A percentile compares a stretch with the other conserved stretches of the same genome.
phyloP scores from a whole-genome alignment of 257 asterid genomes.

The Solanum bukasovii region DNA sequence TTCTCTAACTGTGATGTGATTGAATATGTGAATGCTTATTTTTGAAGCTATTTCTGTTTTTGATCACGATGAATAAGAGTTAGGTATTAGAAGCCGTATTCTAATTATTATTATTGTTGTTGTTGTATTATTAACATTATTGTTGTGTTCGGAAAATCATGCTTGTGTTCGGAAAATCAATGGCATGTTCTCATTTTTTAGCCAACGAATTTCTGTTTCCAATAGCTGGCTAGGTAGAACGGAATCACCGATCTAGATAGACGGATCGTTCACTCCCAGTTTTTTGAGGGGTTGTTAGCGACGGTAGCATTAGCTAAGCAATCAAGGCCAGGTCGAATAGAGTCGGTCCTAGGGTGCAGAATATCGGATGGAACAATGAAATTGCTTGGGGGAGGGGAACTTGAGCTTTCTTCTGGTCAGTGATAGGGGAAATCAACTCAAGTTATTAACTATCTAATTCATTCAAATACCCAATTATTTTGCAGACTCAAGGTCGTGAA shows the following conservation, averaged over 20 bases:
- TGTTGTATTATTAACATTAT: neutral
- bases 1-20: neutral
- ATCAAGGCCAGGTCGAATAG: neutral
- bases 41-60: neutral
- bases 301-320: neutral
- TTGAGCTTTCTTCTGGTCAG: neutral
- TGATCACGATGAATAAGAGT: neutral
- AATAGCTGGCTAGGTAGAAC: neutral
- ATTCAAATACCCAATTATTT: constrained; percentile 3
- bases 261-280: neutral
- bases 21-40: neutral
- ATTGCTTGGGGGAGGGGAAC: neutral
- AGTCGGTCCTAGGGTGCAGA: neutral
- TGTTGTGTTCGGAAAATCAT: neutral
- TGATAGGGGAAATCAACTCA: neutral
- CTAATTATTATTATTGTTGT: neutral
- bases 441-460: neutral
- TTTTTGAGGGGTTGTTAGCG: neutral
- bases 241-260: neutral
- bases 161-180: neutral
- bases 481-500: constrained; percentile 88
- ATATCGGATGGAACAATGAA: neutral
- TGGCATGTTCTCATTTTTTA: neutral
- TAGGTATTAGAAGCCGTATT: neutral
- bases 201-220: neutral